Percentiles rank a stretch among this genome's conserved stretches.
phyloP scores from a whole-genome alignment of 345 rosid species.

The Eucalyptus cladocalyx region DNA sequence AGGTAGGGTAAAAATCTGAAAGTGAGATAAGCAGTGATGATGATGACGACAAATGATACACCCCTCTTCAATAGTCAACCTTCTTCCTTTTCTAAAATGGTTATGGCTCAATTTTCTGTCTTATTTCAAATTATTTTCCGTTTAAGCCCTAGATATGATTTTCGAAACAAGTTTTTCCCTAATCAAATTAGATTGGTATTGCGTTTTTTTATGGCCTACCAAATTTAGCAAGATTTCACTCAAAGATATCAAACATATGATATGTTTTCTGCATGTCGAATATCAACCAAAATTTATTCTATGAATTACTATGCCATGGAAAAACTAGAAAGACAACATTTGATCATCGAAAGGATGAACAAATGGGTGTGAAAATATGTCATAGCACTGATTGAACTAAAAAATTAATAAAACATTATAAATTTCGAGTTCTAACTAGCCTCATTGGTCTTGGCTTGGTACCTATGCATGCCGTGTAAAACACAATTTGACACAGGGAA shows the following conservation, averaged over 20 bases:
- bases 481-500: not conserved
- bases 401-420: not conserved
- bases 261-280: accelerated
- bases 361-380: not conserved
- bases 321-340: not conserved
- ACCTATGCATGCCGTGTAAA: not conserved
- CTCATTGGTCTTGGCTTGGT: not conserved
- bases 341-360: not conserved
- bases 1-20: too few relatives aligned
- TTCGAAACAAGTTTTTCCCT: not conserved
- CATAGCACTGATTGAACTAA: not conserved
- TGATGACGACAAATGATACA: not conserved
- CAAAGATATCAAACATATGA: not conserved
- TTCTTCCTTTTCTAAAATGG: not conserved
- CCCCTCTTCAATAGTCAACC: not conserved
- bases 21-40: not conserved
- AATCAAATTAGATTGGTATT: not conserved
- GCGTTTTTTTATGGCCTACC: not conserved
- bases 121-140: not conserved
- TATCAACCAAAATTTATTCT: not conserved
- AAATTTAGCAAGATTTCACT: not conserved
- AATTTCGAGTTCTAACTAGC: not conserved
- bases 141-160: not conserved
- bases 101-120: not conserved
- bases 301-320: not conserved